Base-by-base conservation (phyloP, 2,329 filamentous ascomycete species). In the Botrytis squamosa region DNA sequence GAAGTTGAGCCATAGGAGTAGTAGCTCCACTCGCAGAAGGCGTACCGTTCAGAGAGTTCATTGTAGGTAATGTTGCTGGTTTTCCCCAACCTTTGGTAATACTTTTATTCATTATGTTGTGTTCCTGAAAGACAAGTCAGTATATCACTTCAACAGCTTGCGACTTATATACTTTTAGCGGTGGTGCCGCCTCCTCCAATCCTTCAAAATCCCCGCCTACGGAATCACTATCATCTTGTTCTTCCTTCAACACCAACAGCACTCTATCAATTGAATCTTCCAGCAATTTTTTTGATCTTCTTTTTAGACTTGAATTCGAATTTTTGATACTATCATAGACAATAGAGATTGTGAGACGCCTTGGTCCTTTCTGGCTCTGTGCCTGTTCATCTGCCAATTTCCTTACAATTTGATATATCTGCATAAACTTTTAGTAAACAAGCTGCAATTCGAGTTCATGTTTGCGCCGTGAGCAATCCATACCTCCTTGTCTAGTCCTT, bases 201-300 rank as follows among this genome's bases (percentile, higher is more conserved):
- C 84, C 85, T 44, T 86, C 85, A 77, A 87, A 86, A 74, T 86
- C 84, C 9, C 85, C 85, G 68, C 86, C 84, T 71, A 87, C 77
- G 7, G 84, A 85, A 72, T 86, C 85, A 65, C 82, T 83, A 70
- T 86, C 85, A 70, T 87, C 80, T 57, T 80, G 76, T 59, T 80
- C 79, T 76, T 86, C 84, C 72, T 90, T 91, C 8, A 95, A 85
- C 29, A 94, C 89, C 12, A 91, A 88, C 25, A 98, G 84, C 0
- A 95, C 93, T 12, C 93, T 87, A 75, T 97, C 94, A 76, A 98
- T 93, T 52, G 92, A 92, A 76, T 96, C 93, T 81, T 97, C 93
- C 1, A 98, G 84, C 0, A 92, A 86, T 75, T 90, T 91, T 82
- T 96, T 97, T 57, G 93, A 94, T 77, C 92, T 90, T 36, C 96